A percentile compares a stretch with the other conserved stretches of the same genome.
These are phyloP conservation scores for Albugo candida DNA, from an alignment of 352 stramenopile species.

Conservation along the genomic window DNA sequence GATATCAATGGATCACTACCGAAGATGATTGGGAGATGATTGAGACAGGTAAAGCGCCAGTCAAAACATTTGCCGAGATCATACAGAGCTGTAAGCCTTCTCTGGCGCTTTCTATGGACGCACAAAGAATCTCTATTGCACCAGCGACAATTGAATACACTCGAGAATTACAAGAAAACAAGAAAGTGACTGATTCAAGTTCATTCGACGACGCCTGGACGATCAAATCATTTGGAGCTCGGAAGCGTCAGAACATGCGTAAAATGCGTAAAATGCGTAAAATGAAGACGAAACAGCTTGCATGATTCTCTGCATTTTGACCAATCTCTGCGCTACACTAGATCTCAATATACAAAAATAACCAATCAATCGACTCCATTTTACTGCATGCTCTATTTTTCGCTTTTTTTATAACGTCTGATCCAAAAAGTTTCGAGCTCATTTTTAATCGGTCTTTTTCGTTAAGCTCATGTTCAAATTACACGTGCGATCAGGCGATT, in stretches of 20 bases:
- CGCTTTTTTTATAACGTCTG: neutral
- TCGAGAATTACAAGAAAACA: slow-evolving; percentile 4
- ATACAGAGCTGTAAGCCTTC: slow-evolving; percentile 10
- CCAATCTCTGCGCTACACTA: too few relatives aligned
- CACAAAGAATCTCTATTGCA: slow-evolving; percentile 1
- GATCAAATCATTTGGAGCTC: slow-evolving; percentile 40
- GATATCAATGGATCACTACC: slow-evolving; percentile 29
- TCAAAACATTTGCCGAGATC: slow-evolving; percentile 30
- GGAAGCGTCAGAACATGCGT: slow-evolving; percentile 25
- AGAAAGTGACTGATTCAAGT: neutral
- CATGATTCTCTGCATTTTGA: neutral
- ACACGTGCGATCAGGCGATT: slow-evolving; percentile 36
- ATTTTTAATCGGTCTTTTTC: neutral
- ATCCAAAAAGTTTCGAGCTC: neutral
- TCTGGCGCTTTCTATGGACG: neutral
- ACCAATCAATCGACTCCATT: neutral
- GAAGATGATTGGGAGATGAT: slow-evolving; percentile 64
- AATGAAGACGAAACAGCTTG: neutral
- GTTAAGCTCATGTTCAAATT: slow-evolving; percentile 48
- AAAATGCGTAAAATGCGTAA: slow-evolving; percentile 3
- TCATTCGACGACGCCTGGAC: slow-evolving; percentile 3
- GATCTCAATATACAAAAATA: too few relatives aligned
- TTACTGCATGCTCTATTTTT: neutral
- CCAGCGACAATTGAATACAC: slow-evolving; percentile 9
- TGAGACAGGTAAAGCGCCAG: slow-evolving; percentile 14